phyloP scores from a whole-genome alignment of 192 early-diverging fungal species.

The Rhizophagus clarus region DNA sequence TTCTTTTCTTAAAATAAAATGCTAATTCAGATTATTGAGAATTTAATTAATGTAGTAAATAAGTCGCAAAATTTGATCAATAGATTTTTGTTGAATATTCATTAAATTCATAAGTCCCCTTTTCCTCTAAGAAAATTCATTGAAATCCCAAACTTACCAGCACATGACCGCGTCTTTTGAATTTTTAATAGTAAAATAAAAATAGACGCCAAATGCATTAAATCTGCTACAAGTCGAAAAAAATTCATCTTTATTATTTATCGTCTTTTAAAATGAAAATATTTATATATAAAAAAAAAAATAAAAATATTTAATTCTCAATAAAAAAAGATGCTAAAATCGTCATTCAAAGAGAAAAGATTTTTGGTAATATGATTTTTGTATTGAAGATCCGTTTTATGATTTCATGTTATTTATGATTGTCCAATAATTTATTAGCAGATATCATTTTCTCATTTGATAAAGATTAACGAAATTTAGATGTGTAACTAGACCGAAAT shows the following conservation, averaged over 20 bases:
- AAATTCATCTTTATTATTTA: slow-evolving; percentile 73
- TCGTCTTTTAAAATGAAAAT: not conserved
- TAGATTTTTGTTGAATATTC: too few species aligned
- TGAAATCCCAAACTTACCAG: slow-evolving; percentile 57
- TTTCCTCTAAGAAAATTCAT: not conserved
- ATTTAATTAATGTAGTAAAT: too few species aligned
- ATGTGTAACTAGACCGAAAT: too few species aligned
- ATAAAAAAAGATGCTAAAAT: not conserved
- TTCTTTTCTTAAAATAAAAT: too few species aligned
- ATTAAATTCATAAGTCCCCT: not conserved
- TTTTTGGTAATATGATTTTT: not conserved
- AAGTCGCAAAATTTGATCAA: too few species aligned
- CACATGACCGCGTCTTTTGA: slow-evolving; percentile 81
- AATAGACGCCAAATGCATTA: slow-evolving; percentile 95
- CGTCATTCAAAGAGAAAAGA: not conserved
- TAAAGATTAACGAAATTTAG: not conserved
- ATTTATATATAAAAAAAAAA: not conserved
- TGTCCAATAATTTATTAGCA: not conserved
- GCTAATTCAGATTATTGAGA: too few species aligned
- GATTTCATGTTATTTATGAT: not conserved
- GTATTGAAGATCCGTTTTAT: not conserved
- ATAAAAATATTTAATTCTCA: not conserved
- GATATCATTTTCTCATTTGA: not conserved
- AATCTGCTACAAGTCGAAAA: slow-evolving; percentile 87
- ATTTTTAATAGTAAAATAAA: slow-evolving; percentile 93